phyloP scores from a whole-genome alignment of 805 yeast species.

The Candida xyloterini region DNA sequence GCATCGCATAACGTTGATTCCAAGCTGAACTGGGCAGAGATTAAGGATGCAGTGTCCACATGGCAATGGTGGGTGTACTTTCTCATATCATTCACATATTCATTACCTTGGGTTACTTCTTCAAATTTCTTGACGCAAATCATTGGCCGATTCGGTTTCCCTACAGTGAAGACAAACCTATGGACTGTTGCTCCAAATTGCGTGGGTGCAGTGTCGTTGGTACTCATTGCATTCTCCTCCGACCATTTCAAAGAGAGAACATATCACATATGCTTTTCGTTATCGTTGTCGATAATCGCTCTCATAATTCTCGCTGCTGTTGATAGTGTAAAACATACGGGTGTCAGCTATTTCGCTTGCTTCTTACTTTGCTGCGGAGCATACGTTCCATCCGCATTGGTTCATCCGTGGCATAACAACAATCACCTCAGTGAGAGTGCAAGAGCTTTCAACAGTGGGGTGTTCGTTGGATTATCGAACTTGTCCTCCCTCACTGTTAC shows the following conservation, averaged over 20 bases:
- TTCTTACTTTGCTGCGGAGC: conserved; percentile 19
- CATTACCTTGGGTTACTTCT: conserved; percentile 16
- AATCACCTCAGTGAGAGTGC: conserved; percentile 17
- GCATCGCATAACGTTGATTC: conserved; percentile 1
- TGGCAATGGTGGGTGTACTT: conserved; percentile 17
- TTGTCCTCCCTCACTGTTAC: conserved; percentile 35
- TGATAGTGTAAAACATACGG: conserved; percentile 11
- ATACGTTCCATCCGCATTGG: conserved; percentile 19
- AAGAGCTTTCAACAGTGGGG: conserved; percentile 18
- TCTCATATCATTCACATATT: conserved; percentile 15
- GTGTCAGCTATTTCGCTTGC: conserved; percentile 21
- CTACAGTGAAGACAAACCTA: conserved; percentile 17
- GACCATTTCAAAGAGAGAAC: conserved; percentile 4
- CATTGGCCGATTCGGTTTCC: conserved; percentile 13
- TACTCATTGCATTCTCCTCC: conserved; percentile 10
- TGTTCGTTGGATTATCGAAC: conserved; percentile 33
- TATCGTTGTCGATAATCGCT: conserved; percentile 16
- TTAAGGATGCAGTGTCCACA: not conserved
- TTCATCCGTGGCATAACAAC: conserved; percentile 23
- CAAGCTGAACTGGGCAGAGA: not conserved
- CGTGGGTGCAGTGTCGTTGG: conserved; percentile 15
- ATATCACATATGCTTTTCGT: conserved; percentile 15
- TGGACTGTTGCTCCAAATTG: conserved; percentile 21
- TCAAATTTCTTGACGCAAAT: conserved; percentile 21
- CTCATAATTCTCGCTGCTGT: conserved; percentile 15